Evolutionary conservation across 1,139 yeast genomes (phyloP).

Genomic region (Suhomyces anneliseae): DNA sequence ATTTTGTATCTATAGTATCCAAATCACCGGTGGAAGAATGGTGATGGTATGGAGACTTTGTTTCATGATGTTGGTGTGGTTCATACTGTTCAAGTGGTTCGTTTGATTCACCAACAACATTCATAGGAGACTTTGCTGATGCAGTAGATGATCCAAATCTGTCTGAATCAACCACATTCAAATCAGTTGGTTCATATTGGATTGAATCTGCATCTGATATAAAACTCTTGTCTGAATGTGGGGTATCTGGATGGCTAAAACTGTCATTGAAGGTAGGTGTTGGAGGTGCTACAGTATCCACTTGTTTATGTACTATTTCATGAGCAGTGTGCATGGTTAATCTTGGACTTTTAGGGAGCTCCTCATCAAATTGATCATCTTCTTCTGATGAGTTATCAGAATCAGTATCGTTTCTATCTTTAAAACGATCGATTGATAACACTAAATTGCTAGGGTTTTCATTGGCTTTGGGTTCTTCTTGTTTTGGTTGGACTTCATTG

Average conservation of each 20-base stretch:
- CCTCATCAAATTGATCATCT: neutral
- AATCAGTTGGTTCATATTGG: conserved; percentile 33
- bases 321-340: neutral
- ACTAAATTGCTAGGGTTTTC: conserved; percentile 23
- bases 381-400: conserved; percentile 23
- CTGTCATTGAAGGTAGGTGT: conserved; percentile 25
- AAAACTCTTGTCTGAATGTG: conserved; percentile 34
- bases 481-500: neutral
- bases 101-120: neutral
- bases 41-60: neutral
- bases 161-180: conserved; percentile 21
- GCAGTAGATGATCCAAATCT: conserved; percentile 3
- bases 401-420: conserved; percentile 16
- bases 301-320: neutral
- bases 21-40: neutral
- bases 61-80: neutral
- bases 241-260: conserved; percentile 27
- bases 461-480: neutral
- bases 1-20: neutral
- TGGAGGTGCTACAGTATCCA: conserved; percentile 25
- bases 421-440: conserved; percentile 36
- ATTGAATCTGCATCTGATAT: conserved; percentile 40
- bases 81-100: no score
- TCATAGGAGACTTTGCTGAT: neutral
- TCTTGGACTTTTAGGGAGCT: neutral